These are phyloP conservation scores for Candida labiduridarum DNA, from an alignment of 1,139 yeast genomes.

Conservation along the genomic window DNA sequence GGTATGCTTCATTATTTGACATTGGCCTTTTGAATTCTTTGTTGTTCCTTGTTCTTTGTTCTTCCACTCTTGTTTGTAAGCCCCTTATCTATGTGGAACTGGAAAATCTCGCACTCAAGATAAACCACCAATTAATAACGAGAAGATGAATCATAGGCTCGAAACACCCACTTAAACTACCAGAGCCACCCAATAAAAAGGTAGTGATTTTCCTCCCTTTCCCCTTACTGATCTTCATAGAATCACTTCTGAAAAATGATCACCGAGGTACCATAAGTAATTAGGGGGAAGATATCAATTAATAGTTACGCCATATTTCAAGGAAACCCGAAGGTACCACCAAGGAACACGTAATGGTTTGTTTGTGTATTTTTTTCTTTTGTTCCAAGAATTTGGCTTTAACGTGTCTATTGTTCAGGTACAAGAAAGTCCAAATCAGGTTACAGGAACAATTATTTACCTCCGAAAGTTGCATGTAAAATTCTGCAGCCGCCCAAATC, in stretches of 20 bases:
- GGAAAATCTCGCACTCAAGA: not conserved
- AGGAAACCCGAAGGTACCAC: not conserved
- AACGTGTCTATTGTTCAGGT: not conserved
- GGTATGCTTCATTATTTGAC: not conserved
- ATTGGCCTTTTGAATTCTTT: not conserved
- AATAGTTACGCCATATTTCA: not conserved
- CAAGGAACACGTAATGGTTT: not conserved
- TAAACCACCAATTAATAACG: not conserved
- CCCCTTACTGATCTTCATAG: too few relatives aligned
- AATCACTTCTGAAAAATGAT: not conserved
- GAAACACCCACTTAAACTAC: not conserved
- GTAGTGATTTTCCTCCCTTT: too few relatives aligned
- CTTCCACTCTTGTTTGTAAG: not conserved
- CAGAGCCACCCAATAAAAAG: not conserved
- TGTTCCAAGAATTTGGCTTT: not conserved
- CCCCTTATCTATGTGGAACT: not conserved
- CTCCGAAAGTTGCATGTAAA: constrained; percentile 2
- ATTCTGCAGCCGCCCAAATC: not conserved
- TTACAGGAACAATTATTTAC: not conserved
- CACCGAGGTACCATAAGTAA: not conserved
- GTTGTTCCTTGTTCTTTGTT: not conserved
- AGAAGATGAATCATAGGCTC: not conserved
- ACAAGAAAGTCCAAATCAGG: not conserved
- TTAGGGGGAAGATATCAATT: not conserved
- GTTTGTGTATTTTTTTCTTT: not conserved